Conservation (phyloP, 2,329 filamentous ascomycete species). For the Arthrocladium fulminans region DNA sequence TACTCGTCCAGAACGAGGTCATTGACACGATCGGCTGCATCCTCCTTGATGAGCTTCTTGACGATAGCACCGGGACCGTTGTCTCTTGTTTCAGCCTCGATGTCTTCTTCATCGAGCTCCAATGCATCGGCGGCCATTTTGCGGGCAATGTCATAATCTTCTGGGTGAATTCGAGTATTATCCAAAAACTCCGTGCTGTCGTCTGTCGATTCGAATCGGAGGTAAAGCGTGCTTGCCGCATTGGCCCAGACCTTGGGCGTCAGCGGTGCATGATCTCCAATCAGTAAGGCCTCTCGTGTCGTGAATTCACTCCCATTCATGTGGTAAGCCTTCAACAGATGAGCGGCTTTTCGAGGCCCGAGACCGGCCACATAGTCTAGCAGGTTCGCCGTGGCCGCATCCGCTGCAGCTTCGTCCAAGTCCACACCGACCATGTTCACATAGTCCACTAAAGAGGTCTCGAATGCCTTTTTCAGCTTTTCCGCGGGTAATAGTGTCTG, state of each 20-base stretch:
- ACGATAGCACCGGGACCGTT: slow-evolving; percentile 85
- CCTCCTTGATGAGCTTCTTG: slow-evolving; percentile 86
- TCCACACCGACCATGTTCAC: slow-evolving; percentile 95
- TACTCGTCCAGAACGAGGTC: slow-evolving; percentile 95
- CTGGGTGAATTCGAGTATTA: slow-evolving; percentile 92
- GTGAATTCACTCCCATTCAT: slow-evolving; percentile 79
- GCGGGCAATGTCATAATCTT: slow-evolving; percentile 94
- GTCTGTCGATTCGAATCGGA: slow-evolving; percentile 77
- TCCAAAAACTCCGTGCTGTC: slow-evolving; percentile 83
- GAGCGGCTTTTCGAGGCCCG: slow-evolving; percentile 80
- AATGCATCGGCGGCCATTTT: slow-evolving; percentile 98
- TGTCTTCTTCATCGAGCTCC: slow-evolving; percentile 94
- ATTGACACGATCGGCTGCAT: slow-evolving; percentile 89
- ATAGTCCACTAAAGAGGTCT: slow-evolving; percentile 97
- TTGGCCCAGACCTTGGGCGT: slow-evolving; percentile 92
- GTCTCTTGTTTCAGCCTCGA: slow-evolving; percentile 87
- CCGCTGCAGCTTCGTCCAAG: slow-evolving; percentile 79
- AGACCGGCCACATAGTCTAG: slow-evolving; percentile 86
- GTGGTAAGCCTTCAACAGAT: slow-evolving; percentile 81
- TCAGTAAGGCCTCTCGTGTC: slow-evolving; percentile 78
- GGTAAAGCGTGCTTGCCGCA: slow-evolving; percentile 88
- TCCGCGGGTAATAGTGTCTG: slow-evolving; percentile 84
- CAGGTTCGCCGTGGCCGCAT: slow-evolving; percentile 74
- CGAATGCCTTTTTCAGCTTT: slow-evolving; percentile 74
- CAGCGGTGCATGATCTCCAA: slow-evolving; percentile 74